Evolutionary conservation across 2,329 filamentous ascomycete genomes (phyloP), one percentile per base, ranked within the genome.

Genomic region (Ophiostoma himal-ulmi): DNA sequence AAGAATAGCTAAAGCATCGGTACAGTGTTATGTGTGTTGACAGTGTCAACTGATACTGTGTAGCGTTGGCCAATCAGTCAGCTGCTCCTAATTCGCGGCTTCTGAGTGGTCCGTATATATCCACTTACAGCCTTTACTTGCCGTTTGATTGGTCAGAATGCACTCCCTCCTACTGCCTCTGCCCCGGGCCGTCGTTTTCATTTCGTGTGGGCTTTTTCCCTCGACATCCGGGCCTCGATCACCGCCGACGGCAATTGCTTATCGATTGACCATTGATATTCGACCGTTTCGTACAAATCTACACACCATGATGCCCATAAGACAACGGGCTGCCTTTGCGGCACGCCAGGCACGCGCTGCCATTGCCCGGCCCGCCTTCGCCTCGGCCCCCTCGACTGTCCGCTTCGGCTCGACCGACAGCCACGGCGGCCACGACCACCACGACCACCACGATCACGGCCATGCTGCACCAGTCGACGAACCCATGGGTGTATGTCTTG

Each of bases 401-500:
- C 79, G 78, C 72, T 87, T 87, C 77, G 85, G 84, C 74, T 87
- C 85, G 52, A 73, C 73, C 57, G 73, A 73, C 36, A 71, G 69
- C 72, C 73, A 74, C 68, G 66, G 48, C 71, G 20, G 48, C 37
- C 67, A 68, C 34, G 69, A 72, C 68, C 69, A 72, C 64, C 68
- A 71, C 70, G 11, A 52, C 65, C 66, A 71, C 69, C 48, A 71
- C 69, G 48, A 71, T 67, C 69, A 70, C 68, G 70, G 83, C 74
- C 79, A 80, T 77, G 84, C 85, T 75, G 81, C 62, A 78, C 72
- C 80, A 82, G 77, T 75, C 71, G 81, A 83, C 76, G 86, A 88
- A 79, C 80, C 82, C 71, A 81, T 87, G 75, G 85, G 86, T 75
- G 86, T 88, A 86, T 72, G 85, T 82, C 5, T 37, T 68, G 22